Conservation (phyloP, 1,284 basidiomycete species). For the Rhodofomes roseus region DNA sequence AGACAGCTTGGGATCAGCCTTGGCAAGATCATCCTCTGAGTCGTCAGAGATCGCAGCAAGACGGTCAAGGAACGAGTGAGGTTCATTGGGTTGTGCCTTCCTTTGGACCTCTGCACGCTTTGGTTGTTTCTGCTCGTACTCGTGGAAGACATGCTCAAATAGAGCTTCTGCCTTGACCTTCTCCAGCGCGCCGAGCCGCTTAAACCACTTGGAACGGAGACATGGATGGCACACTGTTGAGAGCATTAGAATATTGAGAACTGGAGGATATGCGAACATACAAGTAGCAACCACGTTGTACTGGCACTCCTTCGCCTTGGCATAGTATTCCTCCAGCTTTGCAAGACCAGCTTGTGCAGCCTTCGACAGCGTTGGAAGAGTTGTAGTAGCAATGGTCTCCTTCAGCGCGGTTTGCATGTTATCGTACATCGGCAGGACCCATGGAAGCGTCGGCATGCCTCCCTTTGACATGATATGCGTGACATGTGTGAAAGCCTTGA, state of each 20-base stretch:
- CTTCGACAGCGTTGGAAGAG: not conserved
- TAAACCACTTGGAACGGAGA: conserved; percentile 3
- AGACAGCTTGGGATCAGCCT: no score
- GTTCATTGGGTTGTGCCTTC: no score
- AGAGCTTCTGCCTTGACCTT: not conserved
- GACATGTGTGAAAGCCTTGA: not conserved
- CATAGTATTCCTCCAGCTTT: not conserved
- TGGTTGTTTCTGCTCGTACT: conserved; percentile 2
- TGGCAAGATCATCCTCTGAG: no score
- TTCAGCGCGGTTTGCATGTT: not conserved
- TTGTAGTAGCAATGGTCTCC: not conserved
- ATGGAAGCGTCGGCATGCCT: not conserved
- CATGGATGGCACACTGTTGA: conserved; percentile 7
- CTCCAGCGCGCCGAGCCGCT: not conserved
- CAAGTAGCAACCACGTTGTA: not conserved
- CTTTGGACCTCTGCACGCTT: not conserved
- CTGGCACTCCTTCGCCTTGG: not conserved
- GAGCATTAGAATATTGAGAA: not conserved
- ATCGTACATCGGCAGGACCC: conserved; percentile 3
- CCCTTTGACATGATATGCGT: conserved; percentile 1
- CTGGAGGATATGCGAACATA: not conserved
- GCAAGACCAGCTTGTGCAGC: not conserved
- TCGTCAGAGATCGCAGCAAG: no score
- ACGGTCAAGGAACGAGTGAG: no score
- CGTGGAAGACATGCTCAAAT: conserved; percentile 5